These are phyloP conservation scores for Ophiostoma himal-ulmi DNA, from an alignment of 2,329 filamentous ascomycete species.

Conservation along the genomic window DNA sequence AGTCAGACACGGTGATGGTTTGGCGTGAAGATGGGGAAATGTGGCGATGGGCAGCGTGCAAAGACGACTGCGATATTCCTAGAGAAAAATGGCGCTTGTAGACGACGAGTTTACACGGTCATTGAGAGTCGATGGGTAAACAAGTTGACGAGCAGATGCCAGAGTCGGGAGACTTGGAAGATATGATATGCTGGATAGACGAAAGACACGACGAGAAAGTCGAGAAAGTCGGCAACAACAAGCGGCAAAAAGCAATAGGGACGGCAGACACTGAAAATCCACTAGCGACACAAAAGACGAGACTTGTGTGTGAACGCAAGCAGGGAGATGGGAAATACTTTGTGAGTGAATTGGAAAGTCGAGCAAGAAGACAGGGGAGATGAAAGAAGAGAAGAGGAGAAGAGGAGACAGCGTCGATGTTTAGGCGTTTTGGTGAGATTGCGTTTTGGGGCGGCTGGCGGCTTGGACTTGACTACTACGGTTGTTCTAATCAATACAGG, in stretches of 20 bases:
- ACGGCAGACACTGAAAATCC: neutral
- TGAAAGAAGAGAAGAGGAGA: neutral
- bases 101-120: neutral
- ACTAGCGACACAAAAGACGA: neutral
- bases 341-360: neutral
- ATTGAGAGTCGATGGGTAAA: neutral
- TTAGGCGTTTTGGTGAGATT: slow-evolving; percentile 16
- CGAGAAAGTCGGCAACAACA: slow-evolving; percentile 3
- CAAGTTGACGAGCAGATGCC: neutral
- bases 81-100: neutral
- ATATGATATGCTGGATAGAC: neutral
- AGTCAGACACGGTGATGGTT: slow-evolving; percentile 25
- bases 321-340: slow-evolving; percentile 1
- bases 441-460: slow-evolving; percentile 17
- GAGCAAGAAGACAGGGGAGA: neutral
- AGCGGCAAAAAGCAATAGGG: neutral
- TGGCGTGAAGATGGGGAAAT: neutral
- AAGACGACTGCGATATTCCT: neutral
- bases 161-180: neutral
- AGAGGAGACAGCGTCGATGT: neutral
- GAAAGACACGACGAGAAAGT: neutral
- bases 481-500: no score
- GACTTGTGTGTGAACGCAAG: neutral
- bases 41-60: neutral
- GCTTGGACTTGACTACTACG: slow-evolving; percentile 3